Conservation (phyloP, 441 rosid genomes). For the Breynia disticha region DNA sequence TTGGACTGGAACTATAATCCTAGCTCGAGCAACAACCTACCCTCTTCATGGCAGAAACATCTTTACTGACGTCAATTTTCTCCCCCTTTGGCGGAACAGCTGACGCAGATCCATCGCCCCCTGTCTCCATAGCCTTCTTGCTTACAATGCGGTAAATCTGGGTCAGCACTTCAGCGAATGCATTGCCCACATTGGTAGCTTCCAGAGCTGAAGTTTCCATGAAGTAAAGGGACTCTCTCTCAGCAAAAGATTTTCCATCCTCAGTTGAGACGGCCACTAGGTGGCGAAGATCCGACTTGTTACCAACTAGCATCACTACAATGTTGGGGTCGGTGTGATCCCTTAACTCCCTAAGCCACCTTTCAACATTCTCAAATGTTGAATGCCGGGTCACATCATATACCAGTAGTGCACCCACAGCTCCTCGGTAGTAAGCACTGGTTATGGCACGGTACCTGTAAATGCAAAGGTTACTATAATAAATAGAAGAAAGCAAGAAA, state of each 20-base stretch:
- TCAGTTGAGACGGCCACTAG: conserved; percentile 75
- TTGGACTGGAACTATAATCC: conserved; percentile 11
- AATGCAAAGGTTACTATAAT: background rate
- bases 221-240: conserved; percentile 69
- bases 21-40: conserved; percentile 75
- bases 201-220: conserved; percentile 88
- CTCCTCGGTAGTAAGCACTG: conserved; percentile 86
- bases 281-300: conserved; percentile 85
- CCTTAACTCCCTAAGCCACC: conserved; percentile 74
- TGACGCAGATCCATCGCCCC: conserved; percentile 37
- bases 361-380: conserved; percentile 64
- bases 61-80: conserved; percentile 67
- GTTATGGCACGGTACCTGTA: conserved; percentile 82
- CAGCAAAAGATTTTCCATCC: conserved; percentile 66
- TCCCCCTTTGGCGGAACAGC: conserved; percentile 66
- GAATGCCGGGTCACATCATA: conserved; percentile 79
- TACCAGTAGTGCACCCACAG: conserved; percentile 76
- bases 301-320: conserved; percentile 76
- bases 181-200: conserved; percentile 71
- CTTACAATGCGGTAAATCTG: conserved; percentile 69
- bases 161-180: conserved; percentile 69
- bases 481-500: background rate
- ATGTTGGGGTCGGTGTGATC: conserved; percentile 85
- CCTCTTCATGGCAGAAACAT: conserved; percentile 74
- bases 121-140: conserved; percentile 73